Conservation (phyloP, 1,284 basidiomycete species). For the Ustilago vetiveriae region DNA sequence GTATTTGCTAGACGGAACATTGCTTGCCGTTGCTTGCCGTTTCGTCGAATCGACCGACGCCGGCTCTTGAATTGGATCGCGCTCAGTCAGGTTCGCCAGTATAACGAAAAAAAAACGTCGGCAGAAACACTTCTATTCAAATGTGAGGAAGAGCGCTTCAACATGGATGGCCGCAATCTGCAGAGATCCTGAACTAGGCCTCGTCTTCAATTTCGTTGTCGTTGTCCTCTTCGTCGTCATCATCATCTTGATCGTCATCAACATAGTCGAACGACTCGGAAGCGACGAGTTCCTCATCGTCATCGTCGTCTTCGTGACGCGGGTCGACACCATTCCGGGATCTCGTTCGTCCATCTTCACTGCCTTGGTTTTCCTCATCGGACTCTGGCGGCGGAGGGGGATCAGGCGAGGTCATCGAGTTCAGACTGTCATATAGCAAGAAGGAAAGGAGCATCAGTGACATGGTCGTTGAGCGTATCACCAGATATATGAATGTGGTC, state of each 20-base stretch:
- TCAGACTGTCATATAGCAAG: constrained; percentile 29
- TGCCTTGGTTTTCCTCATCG: constrained; percentile 3
- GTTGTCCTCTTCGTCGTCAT: constrained; percentile 6
- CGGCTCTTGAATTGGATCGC: too few species aligned
- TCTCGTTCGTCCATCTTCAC: neutral
- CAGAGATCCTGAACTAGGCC: too few species aligned
- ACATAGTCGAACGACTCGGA: constrained; percentile 8
- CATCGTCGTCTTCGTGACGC: neutral
- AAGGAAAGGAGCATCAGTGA: constrained; percentile 1
- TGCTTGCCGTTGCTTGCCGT: too few species aligned
- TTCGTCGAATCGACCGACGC: too few species aligned
- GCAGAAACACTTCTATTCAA: too few species aligned
- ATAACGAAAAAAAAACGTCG: too few species aligned
- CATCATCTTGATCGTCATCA: constrained; percentile 8
- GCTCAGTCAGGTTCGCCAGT: too few species aligned
- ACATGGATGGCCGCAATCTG: too few species aligned
- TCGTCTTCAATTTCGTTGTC: constrained; percentile 3
- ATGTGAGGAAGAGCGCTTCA: too few species aligned
- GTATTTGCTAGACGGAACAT: too few species aligned
- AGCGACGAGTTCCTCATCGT: constrained; percentile 6
- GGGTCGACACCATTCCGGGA: neutral
- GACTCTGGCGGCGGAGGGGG: constrained; percentile 33
- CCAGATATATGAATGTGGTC: too few species aligned
- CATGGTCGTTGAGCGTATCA: too few species aligned
- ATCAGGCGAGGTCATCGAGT: constrained; percentile 41